phyloP scores from a whole-genome alignment of 441 rosid genomes.

The Bruguiera hainesii region DNA sequence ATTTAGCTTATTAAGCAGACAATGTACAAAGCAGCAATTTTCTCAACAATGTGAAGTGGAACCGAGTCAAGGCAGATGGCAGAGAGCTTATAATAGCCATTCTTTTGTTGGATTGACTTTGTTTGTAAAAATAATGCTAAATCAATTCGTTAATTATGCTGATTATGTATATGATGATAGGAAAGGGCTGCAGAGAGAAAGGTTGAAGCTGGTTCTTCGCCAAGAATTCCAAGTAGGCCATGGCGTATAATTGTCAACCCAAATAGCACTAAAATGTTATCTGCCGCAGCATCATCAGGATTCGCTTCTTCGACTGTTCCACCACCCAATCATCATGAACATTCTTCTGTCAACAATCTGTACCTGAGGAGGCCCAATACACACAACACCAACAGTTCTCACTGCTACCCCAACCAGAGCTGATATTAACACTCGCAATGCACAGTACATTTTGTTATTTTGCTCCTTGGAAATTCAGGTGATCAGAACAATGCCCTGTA shows the following conservation, averaged over 20 bases:
- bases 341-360: conserved; percentile 11
- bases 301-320: conserved; percentile 45
- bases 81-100: no score
- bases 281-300: conserved; percentile 98
- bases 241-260: conserved; percentile 28
- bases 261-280: conserved; percentile 8
- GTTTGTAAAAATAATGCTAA: neutral
- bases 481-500: neutral
- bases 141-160: conserved; percentile 14
- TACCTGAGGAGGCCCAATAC: neutral
- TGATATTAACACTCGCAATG: neutral
- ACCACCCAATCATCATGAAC: conserved; percentile 8
- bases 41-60: no score
- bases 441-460: neutral
- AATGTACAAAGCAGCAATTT: no score
- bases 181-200: conserved; percentile 33
- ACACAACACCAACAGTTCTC: conserved; percentile 9
- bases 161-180: conserved; percentile 40
- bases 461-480: conserved; percentile 15
- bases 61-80: no score
- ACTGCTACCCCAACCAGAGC: conserved; percentile 12
- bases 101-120: no score
- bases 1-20: no score
- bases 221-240: conserved; percentile 54
- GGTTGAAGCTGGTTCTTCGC: conserved; percentile 58